Base-by-base conservation (phyloP, 2,329 filamentous ascomycete species). In the Stenocarpella maydis region DNA sequence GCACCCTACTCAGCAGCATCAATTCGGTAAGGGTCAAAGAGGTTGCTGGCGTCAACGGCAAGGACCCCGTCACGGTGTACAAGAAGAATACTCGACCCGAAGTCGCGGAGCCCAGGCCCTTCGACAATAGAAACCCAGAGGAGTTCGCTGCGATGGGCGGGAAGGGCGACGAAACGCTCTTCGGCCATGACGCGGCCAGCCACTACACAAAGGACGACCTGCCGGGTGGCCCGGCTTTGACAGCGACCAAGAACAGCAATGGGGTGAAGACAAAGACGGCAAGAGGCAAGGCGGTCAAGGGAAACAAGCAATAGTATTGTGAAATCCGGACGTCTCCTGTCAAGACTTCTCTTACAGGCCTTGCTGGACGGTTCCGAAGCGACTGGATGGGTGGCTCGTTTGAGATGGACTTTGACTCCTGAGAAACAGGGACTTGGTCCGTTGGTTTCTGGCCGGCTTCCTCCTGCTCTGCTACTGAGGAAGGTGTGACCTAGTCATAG, bases 131-230 rank as follows among this genome's bases (percentile, higher is more conserved):
- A 68, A 86, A 88, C 39, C 86, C 93, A 0, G 84, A 87, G 6
- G 94, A 96, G 75, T 98, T 98, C 74, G 91, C 94, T 79, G 88
- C 91, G 71, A 87, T 97, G 83, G 95, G 95, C 47, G 94, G 94
- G 19, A 93, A 92, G 75, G 95, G 94, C 6, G 95, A 98, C 76
- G 89, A 94, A 79, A 83, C 87, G 52, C 84, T 98, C 17, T 98
- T 90, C 77, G 88, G 87, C 12, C 84, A 93, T 61, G 91, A 93
- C 65, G 78, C 77, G 28, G 79, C 76, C 45, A 87, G 85, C 74
- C 81, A 84, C 69, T 89, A 88, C 74, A 78, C 83, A 15, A 78
- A 79, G 68, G 72, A 77, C 2, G 83, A 84, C 61, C 75, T 83
- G 19, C 54, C 65, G n/a, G 55, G 53, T 26, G 50, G n/a, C 14